Evolutionary conservation across 768 basidiomycete genomes (phyloP).

Genomic region (Trametes coccinea): DNA sequence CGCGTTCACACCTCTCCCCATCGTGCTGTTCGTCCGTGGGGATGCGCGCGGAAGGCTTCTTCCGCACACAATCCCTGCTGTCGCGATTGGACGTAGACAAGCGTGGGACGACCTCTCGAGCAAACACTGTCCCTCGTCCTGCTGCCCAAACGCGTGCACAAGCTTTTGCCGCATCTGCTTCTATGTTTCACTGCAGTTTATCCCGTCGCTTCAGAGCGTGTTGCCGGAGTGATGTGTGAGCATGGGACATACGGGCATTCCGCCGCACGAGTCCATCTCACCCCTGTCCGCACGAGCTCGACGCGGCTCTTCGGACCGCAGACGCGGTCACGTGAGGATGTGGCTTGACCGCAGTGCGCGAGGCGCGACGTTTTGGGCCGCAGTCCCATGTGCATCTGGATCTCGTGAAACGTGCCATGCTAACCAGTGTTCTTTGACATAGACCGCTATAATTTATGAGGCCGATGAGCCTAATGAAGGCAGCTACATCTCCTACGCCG

Average conservation of each 20-base stretch:
- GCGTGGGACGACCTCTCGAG: not conserved
- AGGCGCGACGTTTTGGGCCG: not conserved
- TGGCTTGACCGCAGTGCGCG: not conserved
- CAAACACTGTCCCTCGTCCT: not conserved
- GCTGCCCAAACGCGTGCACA: not conserved
- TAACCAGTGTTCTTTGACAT: not conserved
- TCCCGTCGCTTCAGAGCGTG: too few species aligned
- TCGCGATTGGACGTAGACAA: not conserved
- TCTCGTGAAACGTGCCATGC: not conserved
- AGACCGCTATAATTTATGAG: conserved; percentile 98
- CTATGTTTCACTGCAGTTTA: too few species aligned
- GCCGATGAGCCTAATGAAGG: conserved; percentile 91
- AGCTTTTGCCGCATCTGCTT: too few species aligned
- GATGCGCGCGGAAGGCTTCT: conserved; percentile 5
- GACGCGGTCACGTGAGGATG: not conserved
- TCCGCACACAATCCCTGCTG: not conserved
- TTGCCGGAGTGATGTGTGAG: too few species aligned
- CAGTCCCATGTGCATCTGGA: not conserved
- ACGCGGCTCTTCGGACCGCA: not conserved
- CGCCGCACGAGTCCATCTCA: not conserved
- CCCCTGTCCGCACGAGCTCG: not conserved
- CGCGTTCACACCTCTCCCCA: not conserved
- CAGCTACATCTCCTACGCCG: conserved; percentile 70
- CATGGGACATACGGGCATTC: too few species aligned
- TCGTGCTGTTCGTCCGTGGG: not conserved